Percentiles rank a stretch among this genome's conserved stretches.
Evolutionary conservation across 345 rosid genomes (phyloP).

Genomic region (Barbarea vulgaris): DNA sequence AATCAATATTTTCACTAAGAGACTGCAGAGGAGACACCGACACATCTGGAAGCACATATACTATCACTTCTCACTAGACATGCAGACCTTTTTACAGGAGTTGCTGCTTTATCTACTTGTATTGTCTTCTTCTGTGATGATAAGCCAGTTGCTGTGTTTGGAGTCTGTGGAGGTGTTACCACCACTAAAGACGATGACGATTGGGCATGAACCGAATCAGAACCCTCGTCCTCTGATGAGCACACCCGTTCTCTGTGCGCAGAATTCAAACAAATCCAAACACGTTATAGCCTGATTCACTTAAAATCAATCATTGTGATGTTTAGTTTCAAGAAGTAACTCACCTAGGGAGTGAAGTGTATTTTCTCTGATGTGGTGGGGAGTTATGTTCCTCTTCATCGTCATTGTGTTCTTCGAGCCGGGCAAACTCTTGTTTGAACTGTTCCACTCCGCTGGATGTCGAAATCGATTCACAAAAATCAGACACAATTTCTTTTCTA

Average conservation of each 20-base stretch:
- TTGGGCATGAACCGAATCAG: constrained; percentile 54
- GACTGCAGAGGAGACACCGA: constrained; percentile 46
- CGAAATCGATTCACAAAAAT: neutral
- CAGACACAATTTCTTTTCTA: neutral
- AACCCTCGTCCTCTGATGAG: constrained; percentile 49
- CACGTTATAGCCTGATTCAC: neutral
- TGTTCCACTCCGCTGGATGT: constrained; percentile 72
- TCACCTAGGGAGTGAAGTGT: constrained; percentile 89
- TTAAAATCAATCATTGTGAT: neutral
- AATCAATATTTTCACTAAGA: constrained; percentile 32
- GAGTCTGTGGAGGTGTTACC: constrained; percentile 50
- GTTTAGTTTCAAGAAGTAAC: constrained; percentile 20
- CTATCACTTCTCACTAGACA: constrained; percentile 71
- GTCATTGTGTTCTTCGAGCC: constrained; percentile 71
- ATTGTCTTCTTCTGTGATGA: constrained; percentile 43
- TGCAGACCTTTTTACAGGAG: constrained; percentile 47
- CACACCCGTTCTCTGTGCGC: constrained; percentile 68
- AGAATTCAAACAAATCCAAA: neutral
- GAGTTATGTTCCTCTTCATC: constrained; percentile 54
- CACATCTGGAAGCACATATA: constrained; percentile 69
- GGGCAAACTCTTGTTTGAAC: constrained; percentile 85
- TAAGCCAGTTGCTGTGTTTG: constrained; percentile 34
- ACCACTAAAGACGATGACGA: constrained; percentile 46
- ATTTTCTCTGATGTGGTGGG: constrained; percentile 62
- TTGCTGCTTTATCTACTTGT: constrained; percentile 43